Conservation (phyloP, 768 basidiomycete genomes). For the Macrolepiota fuliginosa region DNA sequence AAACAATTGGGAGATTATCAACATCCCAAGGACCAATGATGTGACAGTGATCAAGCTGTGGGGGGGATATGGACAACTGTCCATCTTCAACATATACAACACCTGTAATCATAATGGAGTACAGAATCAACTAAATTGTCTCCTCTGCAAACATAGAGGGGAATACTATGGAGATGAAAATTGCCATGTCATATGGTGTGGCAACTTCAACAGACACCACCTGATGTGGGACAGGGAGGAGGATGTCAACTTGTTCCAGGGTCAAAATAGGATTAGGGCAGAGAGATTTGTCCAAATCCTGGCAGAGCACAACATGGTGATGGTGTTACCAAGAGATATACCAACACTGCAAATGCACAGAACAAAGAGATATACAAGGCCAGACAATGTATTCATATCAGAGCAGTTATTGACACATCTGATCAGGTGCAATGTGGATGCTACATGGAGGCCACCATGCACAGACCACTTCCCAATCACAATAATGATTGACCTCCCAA, state of each 20-base stretch:
- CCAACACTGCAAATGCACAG: constrained; percentile 29
- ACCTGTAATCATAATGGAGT: constrained; percentile 6
- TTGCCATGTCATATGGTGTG: constrained; percentile 26
- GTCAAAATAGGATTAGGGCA: constrained; percentile 16
- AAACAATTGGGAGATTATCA: constrained; percentile 15
- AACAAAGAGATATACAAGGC: constrained; percentile 32
- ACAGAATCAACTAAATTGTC: not conserved
- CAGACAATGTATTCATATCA: constrained; percentile 43
- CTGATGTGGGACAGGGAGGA: constrained; percentile 33
- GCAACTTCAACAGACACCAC: constrained; percentile 43
- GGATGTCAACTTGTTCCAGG: constrained; percentile 33
- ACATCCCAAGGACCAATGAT: constrained; percentile 15
- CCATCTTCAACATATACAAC: constrained; percentile 23
- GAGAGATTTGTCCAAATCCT: constrained; percentile 26
- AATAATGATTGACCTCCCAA: too few relatives aligned
- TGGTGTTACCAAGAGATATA: constrained; percentile 28
- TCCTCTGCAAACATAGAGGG: not conserved
- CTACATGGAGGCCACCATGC: too few relatives aligned
- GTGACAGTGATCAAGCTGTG: constrained; percentile 15
- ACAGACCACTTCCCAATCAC: too few relatives aligned
- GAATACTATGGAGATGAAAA: not conserved
- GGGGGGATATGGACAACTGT: not conserved
- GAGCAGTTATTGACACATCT: not conserved
- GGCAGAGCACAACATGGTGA: constrained; percentile 24
- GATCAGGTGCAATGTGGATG: too few relatives aligned